Evolutionary conservation across 192 early-diverging fungal genomes (phyloP).

Genomic region (Entophlyctis luteolus): DNA sequence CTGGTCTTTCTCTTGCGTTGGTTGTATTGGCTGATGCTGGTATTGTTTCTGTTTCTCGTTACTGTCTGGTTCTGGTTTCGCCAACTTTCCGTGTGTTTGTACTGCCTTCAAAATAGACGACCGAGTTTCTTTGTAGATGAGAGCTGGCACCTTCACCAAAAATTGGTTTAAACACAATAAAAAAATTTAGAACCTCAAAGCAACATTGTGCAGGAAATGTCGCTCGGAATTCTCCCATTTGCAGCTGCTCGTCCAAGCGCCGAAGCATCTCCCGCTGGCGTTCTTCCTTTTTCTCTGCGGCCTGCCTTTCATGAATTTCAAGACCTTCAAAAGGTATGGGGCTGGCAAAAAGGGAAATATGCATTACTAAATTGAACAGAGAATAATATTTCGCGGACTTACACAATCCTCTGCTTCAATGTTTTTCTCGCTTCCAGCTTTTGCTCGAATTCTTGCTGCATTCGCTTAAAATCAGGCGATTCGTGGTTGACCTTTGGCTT

Average conservation of each 20-base stretch:
- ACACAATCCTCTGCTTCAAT: constrained; percentile 4
- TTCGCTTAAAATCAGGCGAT: constrained; percentile 13
- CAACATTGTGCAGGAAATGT: neutral
- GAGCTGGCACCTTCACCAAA: neutral
- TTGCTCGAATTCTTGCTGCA: constrained; percentile 13
- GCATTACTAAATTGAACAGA: neutral
- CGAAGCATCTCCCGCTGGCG: neutral
- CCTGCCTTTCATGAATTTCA: constrained; percentile 9
- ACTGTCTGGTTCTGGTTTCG: neutral
- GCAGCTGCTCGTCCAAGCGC: neutral
- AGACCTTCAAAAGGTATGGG: constrained; percentile 15
- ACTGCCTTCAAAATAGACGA: neutral
- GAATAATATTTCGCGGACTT: neutral
- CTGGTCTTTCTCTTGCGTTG: neutral
- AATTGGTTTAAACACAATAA: neutral
- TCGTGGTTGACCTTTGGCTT: constrained; percentile 11
- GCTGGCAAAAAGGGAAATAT: neutral
- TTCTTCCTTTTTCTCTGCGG: neutral
- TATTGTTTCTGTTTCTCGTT: constrained; percentile 3
- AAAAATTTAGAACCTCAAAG: neutral
- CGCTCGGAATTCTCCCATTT: constrained; percentile 1
- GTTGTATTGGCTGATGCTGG: neutral
- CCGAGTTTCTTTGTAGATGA: constrained; percentile 7
- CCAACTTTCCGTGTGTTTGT: neutral
- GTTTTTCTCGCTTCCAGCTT: neutral